Percentiles rank a stretch among this genome's conserved stretches.
These are phyloP conservation scores for Echria macrotheca DNA, from an alignment of 495 filamentous ascomycete species.

Conservation along the genomic window DNA sequence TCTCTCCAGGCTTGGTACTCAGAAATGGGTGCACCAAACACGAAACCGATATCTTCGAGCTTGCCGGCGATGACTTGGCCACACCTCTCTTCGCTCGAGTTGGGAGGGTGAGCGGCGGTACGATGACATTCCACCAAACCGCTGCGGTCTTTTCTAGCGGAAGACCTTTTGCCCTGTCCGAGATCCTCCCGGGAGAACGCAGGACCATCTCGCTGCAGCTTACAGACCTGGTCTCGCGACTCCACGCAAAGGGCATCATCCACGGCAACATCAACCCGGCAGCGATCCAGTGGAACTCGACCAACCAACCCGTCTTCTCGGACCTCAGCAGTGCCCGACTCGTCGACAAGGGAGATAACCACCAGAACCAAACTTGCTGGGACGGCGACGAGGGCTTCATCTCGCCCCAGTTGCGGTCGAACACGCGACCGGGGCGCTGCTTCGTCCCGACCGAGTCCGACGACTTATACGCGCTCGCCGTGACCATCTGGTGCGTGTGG, in stretches of 20 bases:
- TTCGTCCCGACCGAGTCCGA: slow-evolving; percentile 4
- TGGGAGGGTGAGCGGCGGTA: neutral
- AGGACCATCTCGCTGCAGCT: slow-evolving; percentile 2
- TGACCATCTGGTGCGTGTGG: slow-evolving; percentile 10
- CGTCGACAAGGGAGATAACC: neutral
- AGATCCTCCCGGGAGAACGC: neutral
- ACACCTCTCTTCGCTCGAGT: neutral
- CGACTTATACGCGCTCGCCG: slow-evolving; percentile 5
- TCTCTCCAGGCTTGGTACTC: neutral
- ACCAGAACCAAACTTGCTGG: neutral
- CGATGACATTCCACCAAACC: slow-evolving; percentile 1
- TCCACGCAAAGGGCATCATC: slow-evolving; percentile 6
- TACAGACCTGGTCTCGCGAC: slow-evolving; percentile 2
- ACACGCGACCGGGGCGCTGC: neutral
- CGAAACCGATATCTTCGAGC: slow-evolving; percentile 5
- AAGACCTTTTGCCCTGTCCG: neutral
- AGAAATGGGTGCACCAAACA: neutral
- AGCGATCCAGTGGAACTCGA: slow-evolving; percentile 1
- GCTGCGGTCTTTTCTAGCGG: slow-evolving; percentile 1
- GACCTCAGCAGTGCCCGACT: slow-evolving; percentile 1
- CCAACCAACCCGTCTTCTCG: neutral
- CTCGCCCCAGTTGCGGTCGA: neutral
- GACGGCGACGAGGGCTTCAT: slow-evolving; percentile 3
- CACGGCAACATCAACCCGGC: slow-evolving; percentile 7
- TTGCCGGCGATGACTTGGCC: neutral